A percentile compares a stretch with the other conserved stretches of the same genome.
Evolutionary conservation across 2,329 filamentous ascomycete species (phyloP).

Genomic region (Dryadomyces sulphureus): DNA sequence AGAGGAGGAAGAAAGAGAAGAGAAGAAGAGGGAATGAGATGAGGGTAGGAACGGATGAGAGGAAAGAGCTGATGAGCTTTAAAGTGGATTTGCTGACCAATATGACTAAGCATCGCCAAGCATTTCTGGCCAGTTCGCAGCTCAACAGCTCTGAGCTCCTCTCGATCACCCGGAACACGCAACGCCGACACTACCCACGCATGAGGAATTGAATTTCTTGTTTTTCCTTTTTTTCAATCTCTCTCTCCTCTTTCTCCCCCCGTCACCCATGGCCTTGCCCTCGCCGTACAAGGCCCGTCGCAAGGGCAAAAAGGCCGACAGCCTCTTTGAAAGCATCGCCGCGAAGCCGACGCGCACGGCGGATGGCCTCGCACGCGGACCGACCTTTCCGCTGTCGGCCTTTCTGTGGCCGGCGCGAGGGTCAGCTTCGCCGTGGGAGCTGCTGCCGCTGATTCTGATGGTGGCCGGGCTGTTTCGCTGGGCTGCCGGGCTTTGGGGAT

Average conservation of each 20-base stretch:
- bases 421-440: constrained; percentile 79
- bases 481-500: constrained; percentile 85
- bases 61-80: no score
- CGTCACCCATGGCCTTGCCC: background rate
- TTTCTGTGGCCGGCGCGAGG: constrained; percentile 86
- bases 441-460: constrained; percentile 80
- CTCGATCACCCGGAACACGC: no score
- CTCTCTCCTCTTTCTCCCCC: background rate
- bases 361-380: constrained; percentile 35
- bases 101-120: background rate
- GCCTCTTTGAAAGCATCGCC: background rate
- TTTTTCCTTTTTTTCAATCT: background rate
- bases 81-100: no score
- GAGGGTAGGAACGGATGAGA: no score
- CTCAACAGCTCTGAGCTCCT: background rate
- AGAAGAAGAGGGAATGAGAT: background rate
- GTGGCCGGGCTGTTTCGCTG: constrained; percentile 82
- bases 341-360: constrained; percentile 1
- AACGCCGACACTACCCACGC: no score
- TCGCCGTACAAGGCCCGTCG: background rate
- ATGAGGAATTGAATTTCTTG: no score
- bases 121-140: background rate
- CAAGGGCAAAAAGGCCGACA: background rate
- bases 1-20: background rate
- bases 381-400: constrained; percentile 81